Evolutionary conservation across 2,329 filamentous ascomycete species (phyloP).

Genomic region (Pseudogymnoascus destructans): DNA sequence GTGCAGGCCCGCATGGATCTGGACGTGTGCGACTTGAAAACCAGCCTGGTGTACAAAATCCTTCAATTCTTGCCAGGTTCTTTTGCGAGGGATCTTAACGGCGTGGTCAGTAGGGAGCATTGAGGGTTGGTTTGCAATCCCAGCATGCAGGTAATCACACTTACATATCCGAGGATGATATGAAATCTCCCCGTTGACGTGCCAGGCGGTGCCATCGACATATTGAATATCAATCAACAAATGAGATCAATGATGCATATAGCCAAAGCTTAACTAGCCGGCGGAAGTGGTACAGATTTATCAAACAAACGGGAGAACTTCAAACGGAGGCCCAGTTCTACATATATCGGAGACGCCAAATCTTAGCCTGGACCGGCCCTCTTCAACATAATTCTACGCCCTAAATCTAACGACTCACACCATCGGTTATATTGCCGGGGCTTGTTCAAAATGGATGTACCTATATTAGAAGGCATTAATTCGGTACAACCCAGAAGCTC

Average conservation of each 20-base stretch:
- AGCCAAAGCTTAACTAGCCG: not conserved
- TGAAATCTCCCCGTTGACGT: conserved; percentile 8
- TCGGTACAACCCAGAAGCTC: not conserved
- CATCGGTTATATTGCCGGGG: not conserved
- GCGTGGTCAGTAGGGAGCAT: not conserved
- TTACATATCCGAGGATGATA: conserved; percentile 8
- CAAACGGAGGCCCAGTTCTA: conserved; percentile 3
- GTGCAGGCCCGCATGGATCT: conserved; percentile 2
- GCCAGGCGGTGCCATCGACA: conserved; percentile 8
- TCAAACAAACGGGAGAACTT: not conserved
- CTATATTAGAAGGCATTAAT: not conserved
- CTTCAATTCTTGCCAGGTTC: conserved; percentile 5
- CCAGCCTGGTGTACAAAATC: conserved; percentile 6
- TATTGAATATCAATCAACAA: conserved; percentile 4
- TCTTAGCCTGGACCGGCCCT: not conserved
- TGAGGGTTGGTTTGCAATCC: not conserved
- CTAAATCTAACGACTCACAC: not conserved
- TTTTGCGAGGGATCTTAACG: conserved; percentile 4
- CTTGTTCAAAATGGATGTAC: not conserved
- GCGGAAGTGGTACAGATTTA: not conserved
- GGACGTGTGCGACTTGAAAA: conserved; percentile 4
- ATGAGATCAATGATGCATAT: conserved; percentile 4
- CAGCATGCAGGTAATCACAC: not conserved
- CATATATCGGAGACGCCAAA: not conserved
- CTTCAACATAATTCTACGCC: not conserved